A percentile compares a stretch with the other conserved stretches of the same genome.
These are phyloP conservation scores for Remersonia thermophila DNA, from an alignment of 2,329 filamentous ascomycete genomes.

Conservation along the genomic window DNA sequence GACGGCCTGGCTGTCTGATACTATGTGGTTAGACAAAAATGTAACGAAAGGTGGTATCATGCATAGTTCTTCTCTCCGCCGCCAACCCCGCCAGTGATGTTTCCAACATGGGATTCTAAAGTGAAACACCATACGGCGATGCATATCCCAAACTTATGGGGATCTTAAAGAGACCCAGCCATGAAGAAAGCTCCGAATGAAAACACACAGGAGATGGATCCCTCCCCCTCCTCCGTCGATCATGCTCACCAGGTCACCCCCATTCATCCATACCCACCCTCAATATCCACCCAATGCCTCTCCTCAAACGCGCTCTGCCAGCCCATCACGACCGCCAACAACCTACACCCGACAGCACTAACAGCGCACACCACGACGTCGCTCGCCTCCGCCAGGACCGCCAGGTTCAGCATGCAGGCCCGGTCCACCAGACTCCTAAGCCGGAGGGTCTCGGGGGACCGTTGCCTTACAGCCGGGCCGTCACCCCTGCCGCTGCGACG, in stretches of 20 bases:
- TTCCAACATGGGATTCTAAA: too few species aligned
- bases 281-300: slow-evolving; percentile 65
- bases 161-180: too few species aligned
- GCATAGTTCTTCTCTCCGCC: too few species aligned
- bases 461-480: slow-evolving; percentile 21
- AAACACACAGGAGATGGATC: too few species aligned
- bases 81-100: too few species aligned
- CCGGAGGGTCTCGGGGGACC: slow-evolving; percentile 44
- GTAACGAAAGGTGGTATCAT: background rate
- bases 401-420: slow-evolving; percentile 72
- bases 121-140: too few species aligned
- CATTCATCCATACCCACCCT: slow-evolving; percentile 54
- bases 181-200: too few species aligned
- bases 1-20: too few species aligned
- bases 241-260: slow-evolving; percentile 19
- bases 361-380: slow-evolving; percentile 68
- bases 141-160: too few species aligned
- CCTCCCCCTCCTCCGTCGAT: too few species aligned
- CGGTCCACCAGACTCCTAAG: slow-evolving; percentile 63
- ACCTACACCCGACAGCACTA: slow-evolving; percentile 57
- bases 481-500: slow-evolving; percentile 12
- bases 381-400: slow-evolving; percentile 54
- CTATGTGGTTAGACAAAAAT: too few species aligned
- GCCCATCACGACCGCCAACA: slow-evolving; percentile 77
- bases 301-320: slow-evolving; percentile 56